Conservation (phyloP, 2,329 filamentous ascomycete species). For the Diaporthe destruens region DNA sequence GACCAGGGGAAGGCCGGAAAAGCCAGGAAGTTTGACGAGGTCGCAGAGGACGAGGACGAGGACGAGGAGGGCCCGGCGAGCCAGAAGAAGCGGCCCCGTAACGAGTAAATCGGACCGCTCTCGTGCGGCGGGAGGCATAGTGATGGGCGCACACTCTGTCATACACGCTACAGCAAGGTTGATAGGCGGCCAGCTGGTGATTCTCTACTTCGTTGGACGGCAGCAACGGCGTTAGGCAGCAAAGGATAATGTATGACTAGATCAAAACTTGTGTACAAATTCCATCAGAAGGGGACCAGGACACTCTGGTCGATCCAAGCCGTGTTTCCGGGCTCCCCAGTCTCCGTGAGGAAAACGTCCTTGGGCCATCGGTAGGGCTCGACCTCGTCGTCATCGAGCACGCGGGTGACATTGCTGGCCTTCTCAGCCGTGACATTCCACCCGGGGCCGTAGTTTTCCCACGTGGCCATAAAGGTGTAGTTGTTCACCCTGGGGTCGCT, state of each 20-base stretch:
- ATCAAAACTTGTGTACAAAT: neutral
- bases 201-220: neutral
- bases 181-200: neutral
- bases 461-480: conserved; percentile 69
- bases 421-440: conserved; percentile 63
- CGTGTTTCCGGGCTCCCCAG: conserved; percentile 41
- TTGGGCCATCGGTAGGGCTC: conserved; percentile 47
- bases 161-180: neutral
- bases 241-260: neutral
- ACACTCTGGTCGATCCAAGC: conserved; percentile 45
- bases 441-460: conserved; percentile 64
- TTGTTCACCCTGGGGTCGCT: conserved; percentile 56
- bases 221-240: neutral
- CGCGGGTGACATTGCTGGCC: conserved; percentile 55
- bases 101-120: neutral
- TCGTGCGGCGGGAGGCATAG: neutral
- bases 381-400: conserved; percentile 56
- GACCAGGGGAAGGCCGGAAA: neutral
- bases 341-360: conserved; percentile 44
- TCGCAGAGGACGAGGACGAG: neutral
- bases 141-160: neutral
- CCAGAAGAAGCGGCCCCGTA: conserved; percentile 4
- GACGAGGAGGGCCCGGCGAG: neutral
- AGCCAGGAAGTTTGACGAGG: neutral
- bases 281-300: conserved; percentile 39